A percentile compares a stretch with the other conserved stretches of the same genome.
Evolutionary conservation across 768 basidiomycete genomes (phyloP).

Genomic region (Trametes cinnabarina): DNA sequence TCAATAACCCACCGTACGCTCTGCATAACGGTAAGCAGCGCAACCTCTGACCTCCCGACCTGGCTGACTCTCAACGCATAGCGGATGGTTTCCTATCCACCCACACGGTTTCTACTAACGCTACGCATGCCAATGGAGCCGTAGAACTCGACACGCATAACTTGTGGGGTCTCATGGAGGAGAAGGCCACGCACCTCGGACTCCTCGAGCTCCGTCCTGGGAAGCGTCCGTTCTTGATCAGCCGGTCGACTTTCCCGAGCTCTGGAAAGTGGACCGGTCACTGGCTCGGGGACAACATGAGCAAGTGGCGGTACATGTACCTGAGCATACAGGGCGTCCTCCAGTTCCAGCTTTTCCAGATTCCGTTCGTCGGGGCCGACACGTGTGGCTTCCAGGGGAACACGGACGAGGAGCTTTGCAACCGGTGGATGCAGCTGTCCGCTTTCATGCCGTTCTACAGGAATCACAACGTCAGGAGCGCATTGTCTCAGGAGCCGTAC

Average conservation of each 20-base stretch:
- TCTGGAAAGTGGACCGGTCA: slow-evolving; percentile 71
- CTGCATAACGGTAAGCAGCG: slow-evolving; percentile 62
- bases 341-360: slow-evolving; percentile 82
- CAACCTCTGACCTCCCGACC: background rate
- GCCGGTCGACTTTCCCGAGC: slow-evolving; percentile 67
- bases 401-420: slow-evolving; percentile 78
- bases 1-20: slow-evolving; percentile 62
- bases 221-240: slow-evolving; percentile 68
- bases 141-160: slow-evolving; percentile 69
- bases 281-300: slow-evolving; percentile 80
- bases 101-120: slow-evolving; percentile 66
- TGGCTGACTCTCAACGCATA: background rate
- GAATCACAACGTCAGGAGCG: slow-evolving; percentile 69
- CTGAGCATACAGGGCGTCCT: slow-evolving; percentile 71
- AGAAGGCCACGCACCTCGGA: slow-evolving; percentile 61
- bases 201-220: slow-evolving; percentile 51
- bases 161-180: slow-evolving; percentile 71
- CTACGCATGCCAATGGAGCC: slow-evolving; percentile 61
- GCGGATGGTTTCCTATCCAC: slow-evolving; percentile 53
- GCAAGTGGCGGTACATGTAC: slow-evolving; percentile 71
- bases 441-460: slow-evolving; percentile 82
- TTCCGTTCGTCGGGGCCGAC: slow-evolving; percentile 83
- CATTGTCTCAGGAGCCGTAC: slow-evolving; percentile 77
- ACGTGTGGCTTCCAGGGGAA: slow-evolving; percentile 70
- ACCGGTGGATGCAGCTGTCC: slow-evolving; percentile 84